Evolutionary conservation across 2,329 filamentous ascomycete species (phyloP), one percentile per base, ranked within the genome.

Genomic region (Ascomycota sp.): DNA sequence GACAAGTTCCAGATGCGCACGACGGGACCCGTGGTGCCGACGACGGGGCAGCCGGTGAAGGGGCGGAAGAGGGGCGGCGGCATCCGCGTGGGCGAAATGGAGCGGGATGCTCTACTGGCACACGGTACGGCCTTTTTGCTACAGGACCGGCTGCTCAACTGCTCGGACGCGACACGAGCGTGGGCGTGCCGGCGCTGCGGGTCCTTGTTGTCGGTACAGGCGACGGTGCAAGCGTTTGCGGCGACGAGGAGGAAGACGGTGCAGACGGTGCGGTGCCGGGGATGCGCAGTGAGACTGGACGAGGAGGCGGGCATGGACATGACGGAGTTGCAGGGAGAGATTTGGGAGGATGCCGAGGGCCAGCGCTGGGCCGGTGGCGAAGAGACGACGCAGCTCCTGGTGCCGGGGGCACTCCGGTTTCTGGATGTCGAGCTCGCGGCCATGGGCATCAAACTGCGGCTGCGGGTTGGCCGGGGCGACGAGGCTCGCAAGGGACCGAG

Each of bases 1-100:
- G 89, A 98, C 56, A 98, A 98, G 57, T 98, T 80, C 64, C 89
- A 98, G 54, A 89, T 95, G 32, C 75, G 89, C 53, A 95, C 89
- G 3, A 95, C 89, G 0, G 89, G 89, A 32, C 85, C 85, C 1
- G 77, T 94, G 26, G 89, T 89, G 32, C 70, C 76, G 17, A 71
- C 89, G 11, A 95, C 86, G 1, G 85, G 86, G 21, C 89, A 98
- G 51, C 89, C 89, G 25, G 89, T 98, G 63, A 94, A 95, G 61
- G 89, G 89, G 38, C 68, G 89, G 51, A 89, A 91, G 51, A 81
- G 86, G 55, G 89, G 86, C 47, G 89, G 89, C 58, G 89, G 89
- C 74, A 94, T 98, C 49, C 83, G 89, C 63, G 86, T 98, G 20
- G 89, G 89, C 55, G 89, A 98, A 56, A 98, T 98, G 89, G 89